phyloP scores from a whole-genome alignment of 2,329 filamentous ascomycete species.

The Pezicula neosporulosa region DNA sequence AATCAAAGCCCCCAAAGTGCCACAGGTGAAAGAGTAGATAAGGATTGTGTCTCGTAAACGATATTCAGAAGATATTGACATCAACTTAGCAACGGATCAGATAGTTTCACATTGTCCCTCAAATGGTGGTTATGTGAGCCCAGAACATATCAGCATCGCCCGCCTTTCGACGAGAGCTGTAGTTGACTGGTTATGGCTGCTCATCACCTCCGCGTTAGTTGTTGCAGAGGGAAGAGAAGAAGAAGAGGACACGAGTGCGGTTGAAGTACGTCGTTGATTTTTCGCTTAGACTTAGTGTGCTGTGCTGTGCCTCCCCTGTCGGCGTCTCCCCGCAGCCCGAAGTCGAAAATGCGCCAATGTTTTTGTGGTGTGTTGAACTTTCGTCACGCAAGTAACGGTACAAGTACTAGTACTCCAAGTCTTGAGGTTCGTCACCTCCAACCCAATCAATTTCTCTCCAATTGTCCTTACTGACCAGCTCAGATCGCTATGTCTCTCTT shows the following conservation, averaged over 20 bases:
- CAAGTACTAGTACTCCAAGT: background rate
- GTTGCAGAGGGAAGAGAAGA: constrained; percentile 48
- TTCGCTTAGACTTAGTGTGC: background rate
- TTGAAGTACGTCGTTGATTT: background rate
- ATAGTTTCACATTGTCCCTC: constrained; percentile 60
- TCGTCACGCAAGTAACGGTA: background rate
- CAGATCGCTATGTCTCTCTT: constrained; percentile 26
- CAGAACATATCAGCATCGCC: constrained; percentile 63
- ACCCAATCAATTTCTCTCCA: background rate
- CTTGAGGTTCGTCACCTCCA: background rate
- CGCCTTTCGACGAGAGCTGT: constrained; percentile 53
- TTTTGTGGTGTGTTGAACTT: background rate
- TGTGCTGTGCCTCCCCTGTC: background rate
- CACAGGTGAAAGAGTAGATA: background rate
- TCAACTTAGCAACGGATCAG: constrained; percentile 49
- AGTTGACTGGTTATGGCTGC: constrained; percentile 52
- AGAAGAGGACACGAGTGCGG: background rate
- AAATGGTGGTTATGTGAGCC: constrained; percentile 60
- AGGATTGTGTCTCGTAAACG: background rate
- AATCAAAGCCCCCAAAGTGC: background rate
- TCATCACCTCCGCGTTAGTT: constrained; percentile 83
- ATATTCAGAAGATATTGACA: constrained; percentile 22
- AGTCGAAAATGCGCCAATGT: background rate
- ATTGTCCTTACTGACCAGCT: constrained; percentile 1
- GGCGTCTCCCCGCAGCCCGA: background rate